Evolutionary conservation across 495 filamentous ascomycete species (phyloP).

Genomic region (Lepraria neglecta): DNA sequence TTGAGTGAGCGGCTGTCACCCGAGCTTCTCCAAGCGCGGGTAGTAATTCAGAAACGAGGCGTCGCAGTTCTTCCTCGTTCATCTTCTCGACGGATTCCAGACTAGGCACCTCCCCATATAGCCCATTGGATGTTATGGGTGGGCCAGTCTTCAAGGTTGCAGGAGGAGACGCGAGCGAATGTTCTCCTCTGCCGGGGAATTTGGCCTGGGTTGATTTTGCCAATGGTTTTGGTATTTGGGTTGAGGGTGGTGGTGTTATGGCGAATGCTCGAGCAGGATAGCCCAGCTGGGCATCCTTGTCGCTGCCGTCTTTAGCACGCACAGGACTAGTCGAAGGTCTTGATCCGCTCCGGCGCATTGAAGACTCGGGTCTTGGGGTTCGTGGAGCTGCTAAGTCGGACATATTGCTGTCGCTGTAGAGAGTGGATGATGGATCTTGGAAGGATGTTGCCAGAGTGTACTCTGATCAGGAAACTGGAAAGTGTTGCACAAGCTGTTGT

Average conservation of each 20-base stretch:
- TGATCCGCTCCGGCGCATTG: constrained; percentile 13
- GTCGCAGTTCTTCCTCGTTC: constrained; percentile 52
- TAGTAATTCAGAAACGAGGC: constrained; percentile 51
- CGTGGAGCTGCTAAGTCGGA: constrained; percentile 22
- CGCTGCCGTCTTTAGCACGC: constrained; percentile 22
- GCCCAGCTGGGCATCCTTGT: constrained; percentile 6
- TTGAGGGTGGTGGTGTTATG: constrained; percentile 70
- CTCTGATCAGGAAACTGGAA: neutral
- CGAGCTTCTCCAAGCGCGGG: constrained; percentile 55
- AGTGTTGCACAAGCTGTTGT: neutral
- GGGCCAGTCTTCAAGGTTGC: constrained; percentile 47
- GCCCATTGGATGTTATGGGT: constrained; percentile 42
- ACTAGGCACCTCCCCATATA: constrained; percentile 49
- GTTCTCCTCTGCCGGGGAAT: constrained; percentile 11
- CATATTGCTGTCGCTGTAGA: constrained; percentile 18
- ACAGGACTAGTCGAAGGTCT: constrained; percentile 30
- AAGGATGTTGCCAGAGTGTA: neutral
- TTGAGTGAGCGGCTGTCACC: constrained; percentile 83
- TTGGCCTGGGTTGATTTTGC: constrained; percentile 14
- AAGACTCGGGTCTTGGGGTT: constrained; percentile 24
- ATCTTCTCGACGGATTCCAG: constrained; percentile 59
- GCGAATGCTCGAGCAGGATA: constrained; percentile 33
- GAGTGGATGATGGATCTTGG: neutral
- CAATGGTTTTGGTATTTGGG: constrained; percentile 48
- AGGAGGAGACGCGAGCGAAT: constrained; percentile 46